Evolutionary conservation across 2,329 filamentous ascomycete species (phyloP), one percentile per base, ranked within the genome.

Genomic region (Pseudocercospora musae): DNA sequence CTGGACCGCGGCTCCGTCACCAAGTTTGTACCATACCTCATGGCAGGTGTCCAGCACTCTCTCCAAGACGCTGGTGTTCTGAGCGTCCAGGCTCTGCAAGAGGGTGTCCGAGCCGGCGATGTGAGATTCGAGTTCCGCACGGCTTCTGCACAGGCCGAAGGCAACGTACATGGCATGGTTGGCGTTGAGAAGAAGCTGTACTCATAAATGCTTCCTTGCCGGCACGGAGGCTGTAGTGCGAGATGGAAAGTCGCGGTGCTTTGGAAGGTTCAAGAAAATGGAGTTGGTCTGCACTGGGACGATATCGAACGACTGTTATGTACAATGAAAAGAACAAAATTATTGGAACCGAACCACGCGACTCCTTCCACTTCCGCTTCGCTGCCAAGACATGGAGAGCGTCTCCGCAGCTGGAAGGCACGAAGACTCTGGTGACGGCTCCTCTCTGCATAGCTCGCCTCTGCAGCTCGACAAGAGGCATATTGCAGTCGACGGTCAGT

Each of bases 131-230:
- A 99, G 84, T 84, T 98, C 74, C 86, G 95, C 72, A 98, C 92
- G 65, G 90, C 92, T 63, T 96, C 92, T 78, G 95, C 95, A 56
- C 92, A 96, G 85, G 85, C 96, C 63, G 95, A 99, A 84, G 95
- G 95, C 68, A 95, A 94, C 76, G 93, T 99, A 65, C 96, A 98
- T 81, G 87, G 87, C 63, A 92, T 99, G 85, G 92, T 98, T 83
- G 94, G 91, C 77, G 98, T 96, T 77, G 95, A 98, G 84, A 99
- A 99, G 90, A 99, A 98, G 86, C 89, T 99, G 70, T 99, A 96
- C 80, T 60, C 57, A 9, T 63, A 13, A 48, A 23, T 9, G 37
- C 15, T 40, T 40, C 37, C n/a, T 40, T 9, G 15, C 2, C 6
- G 37, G 2, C 10, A 7, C 1, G 6, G n/a, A 40, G 37, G 37